phyloP scores from a whole-genome alignment of 768 basidiomycete species.

The Tricholoma furcatifolium region DNA sequence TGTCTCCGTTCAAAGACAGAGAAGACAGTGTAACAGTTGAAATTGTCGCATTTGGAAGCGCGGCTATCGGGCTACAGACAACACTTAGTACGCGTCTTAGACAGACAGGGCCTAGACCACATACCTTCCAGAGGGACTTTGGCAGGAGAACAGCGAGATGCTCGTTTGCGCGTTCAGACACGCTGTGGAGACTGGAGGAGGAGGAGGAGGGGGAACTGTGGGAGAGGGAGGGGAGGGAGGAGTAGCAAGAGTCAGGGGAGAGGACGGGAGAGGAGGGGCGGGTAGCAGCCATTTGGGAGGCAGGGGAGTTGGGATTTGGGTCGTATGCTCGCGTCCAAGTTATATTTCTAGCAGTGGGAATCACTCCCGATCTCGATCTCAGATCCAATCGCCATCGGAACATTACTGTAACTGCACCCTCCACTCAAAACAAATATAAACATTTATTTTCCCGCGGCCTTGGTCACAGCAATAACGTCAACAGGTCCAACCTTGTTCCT shows the following conservation, averaged over 20 bases:
- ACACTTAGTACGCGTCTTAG: constrained; percentile 15
- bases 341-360: constrained; percentile 8
- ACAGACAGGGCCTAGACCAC: constrained; percentile 13
- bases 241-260: constrained; percentile 23
- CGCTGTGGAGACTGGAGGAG: constrained; percentile 26
- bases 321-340: constrained; percentile 22
- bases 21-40: constrained; percentile 65
- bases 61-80: constrained; percentile 54
- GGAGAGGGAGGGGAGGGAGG: constrained; percentile 23
- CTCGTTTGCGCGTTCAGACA: constrained; percentile 50
- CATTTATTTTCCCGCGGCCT: not conserved
- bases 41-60: constrained; percentile 68
- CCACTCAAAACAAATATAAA: too few relatives aligned
- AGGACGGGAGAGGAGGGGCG: constrained; percentile 5
- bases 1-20: constrained; percentile 74
- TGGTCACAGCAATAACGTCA: constrained; percentile 2
- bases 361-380: not conserved
- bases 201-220: constrained; percentile 35
- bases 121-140: constrained; percentile 72
- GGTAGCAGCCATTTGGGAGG: not conserved
- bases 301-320: constrained; percentile 19
- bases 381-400: not conserved
- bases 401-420: too few relatives aligned
- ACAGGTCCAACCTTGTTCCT: constrained; percentile 9
- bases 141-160: constrained; percentile 77